These are phyloP conservation scores for Mortierella sp. DNA, from an alignment of 371 early-diverging fungal genomes.

Conservation along the genomic window DNA sequence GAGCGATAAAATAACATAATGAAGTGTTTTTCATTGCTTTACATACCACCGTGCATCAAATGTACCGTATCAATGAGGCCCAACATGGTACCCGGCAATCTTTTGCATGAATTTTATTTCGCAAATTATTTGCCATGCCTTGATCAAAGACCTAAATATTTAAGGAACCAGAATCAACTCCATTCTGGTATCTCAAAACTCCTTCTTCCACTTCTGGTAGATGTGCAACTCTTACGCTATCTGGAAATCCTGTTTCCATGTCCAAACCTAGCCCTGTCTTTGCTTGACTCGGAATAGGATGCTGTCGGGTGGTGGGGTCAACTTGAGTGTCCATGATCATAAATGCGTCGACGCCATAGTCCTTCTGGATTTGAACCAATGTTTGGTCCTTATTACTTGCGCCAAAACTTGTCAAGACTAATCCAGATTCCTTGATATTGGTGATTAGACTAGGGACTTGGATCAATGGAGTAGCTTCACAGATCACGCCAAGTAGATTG, in stretches of 20 bases:
- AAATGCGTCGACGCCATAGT: constrained; percentile 90
- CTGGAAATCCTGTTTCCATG: not conserved
- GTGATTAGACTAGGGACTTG: constrained; percentile 90
- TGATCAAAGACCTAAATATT: not conserved
- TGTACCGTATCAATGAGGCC: too few relatives aligned
- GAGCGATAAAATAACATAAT: too few relatives aligned
- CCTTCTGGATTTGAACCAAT: constrained; percentile 77
- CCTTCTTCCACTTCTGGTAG: constrained; percentile 25
- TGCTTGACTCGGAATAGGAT: not conserved
- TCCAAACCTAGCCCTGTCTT: constrained; percentile 6
- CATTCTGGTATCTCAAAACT: constrained; percentile 29
- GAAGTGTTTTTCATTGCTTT: too few relatives aligned
- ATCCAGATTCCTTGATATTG: constrained; percentile 90
- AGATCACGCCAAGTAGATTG: constrained; percentile 91
- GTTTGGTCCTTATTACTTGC: constrained; percentile 71
- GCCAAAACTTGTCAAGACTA: constrained; percentile 91
- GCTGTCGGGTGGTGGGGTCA: not conserved
- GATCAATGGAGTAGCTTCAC: constrained; percentile 88
- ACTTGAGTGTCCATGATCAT: constrained; percentile 62
- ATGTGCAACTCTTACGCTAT: not conserved
- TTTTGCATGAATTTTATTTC: too few relatives aligned
- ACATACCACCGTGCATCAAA: too few relatives aligned
- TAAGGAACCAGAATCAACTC: not conserved
- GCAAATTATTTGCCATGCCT: too few relatives aligned
- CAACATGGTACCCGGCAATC: too few relatives aligned